phyloP scores from a whole-genome alignment of 2,329 filamentous ascomycete species.

The Alternaria panax region DNA sequence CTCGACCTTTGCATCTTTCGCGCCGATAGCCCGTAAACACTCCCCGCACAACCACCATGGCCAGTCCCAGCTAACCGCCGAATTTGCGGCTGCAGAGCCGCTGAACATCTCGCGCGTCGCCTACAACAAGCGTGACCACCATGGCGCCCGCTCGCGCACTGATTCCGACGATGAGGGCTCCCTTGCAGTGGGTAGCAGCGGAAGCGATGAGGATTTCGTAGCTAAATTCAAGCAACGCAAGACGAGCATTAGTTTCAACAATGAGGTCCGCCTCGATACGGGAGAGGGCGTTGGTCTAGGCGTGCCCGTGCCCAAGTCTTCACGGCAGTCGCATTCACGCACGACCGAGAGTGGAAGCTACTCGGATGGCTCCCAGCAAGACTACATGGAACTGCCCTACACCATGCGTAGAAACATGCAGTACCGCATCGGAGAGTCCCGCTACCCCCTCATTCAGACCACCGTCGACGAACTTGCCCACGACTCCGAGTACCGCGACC shows the following conservation, averaged over 20 bases:
- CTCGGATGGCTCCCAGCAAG: slow-evolving; percentile 39
- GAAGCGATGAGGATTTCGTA: slow-evolving; percentile 38
- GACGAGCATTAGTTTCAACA: slow-evolving; percentile 53
- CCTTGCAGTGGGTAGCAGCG: slow-evolving; percentile 35
- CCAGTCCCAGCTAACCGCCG: slow-evolving; percentile 31
- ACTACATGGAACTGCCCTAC: slow-evolving; percentile 43
- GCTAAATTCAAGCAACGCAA: slow-evolving; percentile 43
- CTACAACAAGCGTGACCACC: slow-evolving; percentile 25
- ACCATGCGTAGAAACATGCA: slow-evolving; percentile 31
- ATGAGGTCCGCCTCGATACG: slow-evolving; percentile 51
- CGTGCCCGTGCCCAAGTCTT: slow-evolving; percentile 48
- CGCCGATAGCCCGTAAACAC: slow-evolving; percentile 44
- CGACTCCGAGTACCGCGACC: slow-evolving; percentile 40
- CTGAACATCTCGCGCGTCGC: slow-evolving; percentile 28
- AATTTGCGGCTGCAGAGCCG: slow-evolving; percentile 28
- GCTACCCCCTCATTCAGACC: slow-evolving; percentile 47
- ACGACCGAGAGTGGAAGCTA: slow-evolving; percentile 38
- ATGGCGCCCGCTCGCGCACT: slow-evolving; percentile 25
- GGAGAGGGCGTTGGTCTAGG: slow-evolving; percentile 50
- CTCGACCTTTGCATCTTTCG: slow-evolving; percentile 48
- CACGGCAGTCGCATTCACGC: slow-evolving; percentile 25
- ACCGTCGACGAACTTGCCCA: slow-evolving; percentile 44
- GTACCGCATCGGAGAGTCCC: slow-evolving; percentile 33
- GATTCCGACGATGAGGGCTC: slow-evolving; percentile 27
- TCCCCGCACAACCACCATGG: slow-evolving; percentile 32